These are phyloP conservation scores for Anthracocystis walkeri DNA, from an alignment of 1,284 basidiomycete species.

Conservation along the genomic window DNA sequence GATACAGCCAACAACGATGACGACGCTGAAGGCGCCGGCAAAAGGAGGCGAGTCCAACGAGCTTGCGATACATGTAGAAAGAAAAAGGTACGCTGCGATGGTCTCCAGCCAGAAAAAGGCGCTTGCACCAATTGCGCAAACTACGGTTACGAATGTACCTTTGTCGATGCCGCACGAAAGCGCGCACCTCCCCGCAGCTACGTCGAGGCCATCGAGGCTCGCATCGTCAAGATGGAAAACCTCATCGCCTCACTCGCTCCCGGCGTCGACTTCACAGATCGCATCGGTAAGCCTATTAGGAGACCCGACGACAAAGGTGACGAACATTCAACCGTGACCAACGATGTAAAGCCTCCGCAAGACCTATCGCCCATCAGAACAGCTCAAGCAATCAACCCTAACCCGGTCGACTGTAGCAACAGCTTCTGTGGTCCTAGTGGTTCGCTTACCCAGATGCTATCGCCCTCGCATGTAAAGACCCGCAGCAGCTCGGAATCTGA, in stretches of 20 bases:
- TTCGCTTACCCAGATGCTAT: slow-evolving; percentile 29
- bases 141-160: slow-evolving; percentile 63
- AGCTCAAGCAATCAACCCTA: not conserved
- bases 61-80: slow-evolving; percentile 64
- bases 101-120: slow-evolving; percentile 55
- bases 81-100: slow-evolving; percentile 65
- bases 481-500: slow-evolving; percentile 24
- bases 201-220: slow-evolving; percentile 61
- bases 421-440: slow-evolving; percentile 13
- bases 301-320: slow-evolving; percentile 57
- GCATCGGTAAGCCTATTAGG: slow-evolving; percentile 56
- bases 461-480: slow-evolving; percentile 32
- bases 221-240: slow-evolving; percentile 61
- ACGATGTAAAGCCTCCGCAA: not conserved
- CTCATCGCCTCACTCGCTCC: slow-evolving; percentile 54
- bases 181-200: slow-evolving; percentile 53
- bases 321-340: slow-evolving; percentile 1
- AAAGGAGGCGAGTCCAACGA: slow-evolving; percentile 57
- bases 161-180: slow-evolving; percentile 56
- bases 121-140: slow-evolving; percentile 60
- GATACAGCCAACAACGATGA: slow-evolving; percentile 40
- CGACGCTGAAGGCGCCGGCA: slow-evolving; percentile 54
- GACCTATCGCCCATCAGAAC: not conserved
- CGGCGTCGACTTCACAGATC: slow-evolving; percentile 61
- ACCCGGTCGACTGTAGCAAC: slow-evolving; percentile 18